Evolutionary conservation across 345 rosid genomes (phyloP).

Genomic region (Populus tremula): DNA sequence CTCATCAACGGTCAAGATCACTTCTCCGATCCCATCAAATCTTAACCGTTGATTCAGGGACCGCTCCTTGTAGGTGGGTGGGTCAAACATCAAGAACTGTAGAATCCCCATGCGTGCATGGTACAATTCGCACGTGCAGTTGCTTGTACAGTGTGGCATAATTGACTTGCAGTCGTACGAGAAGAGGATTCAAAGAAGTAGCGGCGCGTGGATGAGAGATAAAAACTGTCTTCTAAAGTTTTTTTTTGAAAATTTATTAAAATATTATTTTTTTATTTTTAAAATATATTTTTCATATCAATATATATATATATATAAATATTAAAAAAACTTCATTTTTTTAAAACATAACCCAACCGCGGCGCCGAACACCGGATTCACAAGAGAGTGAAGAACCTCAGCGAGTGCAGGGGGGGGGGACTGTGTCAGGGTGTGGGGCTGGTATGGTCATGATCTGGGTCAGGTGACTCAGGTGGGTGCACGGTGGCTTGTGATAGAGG

Average conservation of each 20-base stretch:
- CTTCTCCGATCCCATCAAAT: neutral
- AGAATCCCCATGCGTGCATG: constrained; percentile 19
- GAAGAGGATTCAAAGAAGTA: neutral
- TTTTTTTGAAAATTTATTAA: too few species aligned
- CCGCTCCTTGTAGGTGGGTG: neutral
- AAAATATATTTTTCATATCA: too few species aligned
- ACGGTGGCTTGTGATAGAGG: constrained; percentile 21
- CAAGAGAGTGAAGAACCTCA: too few species aligned
- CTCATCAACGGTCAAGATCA: constrained; percentile 15
- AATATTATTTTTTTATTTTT: too few species aligned
- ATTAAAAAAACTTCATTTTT: too few species aligned
- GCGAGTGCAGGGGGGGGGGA: neutral
- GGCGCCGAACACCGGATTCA: too few species aligned
- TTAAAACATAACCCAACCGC: too few species aligned
- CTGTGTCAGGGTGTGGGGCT: constrained; percentile 11
- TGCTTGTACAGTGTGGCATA: constrained; percentile 10
- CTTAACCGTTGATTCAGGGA: constrained; percentile 9
- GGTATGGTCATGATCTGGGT: constrained; percentile 4
- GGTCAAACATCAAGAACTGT: neutral
- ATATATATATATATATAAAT: too few species aligned
- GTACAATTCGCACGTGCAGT: constrained; percentile 30
- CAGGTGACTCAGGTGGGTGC: constrained; percentile 7
- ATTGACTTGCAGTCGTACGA: neutral
- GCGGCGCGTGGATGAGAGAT: neutral
- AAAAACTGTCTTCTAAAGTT: too few species aligned